Conservation (phyloP, 257 asterid genomes). For the Anisodus acutangulus region DNA sequence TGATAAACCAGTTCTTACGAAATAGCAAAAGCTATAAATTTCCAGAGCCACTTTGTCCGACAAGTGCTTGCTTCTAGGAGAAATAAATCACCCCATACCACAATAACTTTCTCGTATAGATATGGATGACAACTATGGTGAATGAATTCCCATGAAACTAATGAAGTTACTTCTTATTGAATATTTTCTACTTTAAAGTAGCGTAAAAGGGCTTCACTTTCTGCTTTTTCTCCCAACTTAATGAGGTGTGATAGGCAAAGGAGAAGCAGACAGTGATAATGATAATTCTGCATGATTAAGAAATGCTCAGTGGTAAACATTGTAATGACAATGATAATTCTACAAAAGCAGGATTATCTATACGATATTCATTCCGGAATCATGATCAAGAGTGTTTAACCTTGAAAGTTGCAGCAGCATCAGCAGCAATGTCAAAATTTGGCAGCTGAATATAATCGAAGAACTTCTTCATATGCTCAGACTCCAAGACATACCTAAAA, state of each 20-base stretch:
- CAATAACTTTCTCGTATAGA: background rate
- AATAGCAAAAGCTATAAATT: background rate
- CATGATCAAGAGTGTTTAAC: slow-evolving; percentile 38
- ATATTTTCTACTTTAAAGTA: background rate
- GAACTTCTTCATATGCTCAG: slow-evolving; percentile 73
- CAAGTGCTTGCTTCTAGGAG: background rate
- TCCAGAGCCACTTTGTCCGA: background rate
- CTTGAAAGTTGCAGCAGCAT: slow-evolving; percentile 83
- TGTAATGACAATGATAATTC: background rate
- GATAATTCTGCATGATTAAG: background rate
- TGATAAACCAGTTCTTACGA: background rate
- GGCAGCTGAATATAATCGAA: slow-evolving; percentile 71
- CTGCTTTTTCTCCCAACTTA: background rate
- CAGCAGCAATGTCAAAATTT: slow-evolving; percentile 70
- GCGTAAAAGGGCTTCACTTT: background rate
- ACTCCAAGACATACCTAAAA: slow-evolving; percentile 67
- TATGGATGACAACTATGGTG: background rate
- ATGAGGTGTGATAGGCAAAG: background rate
- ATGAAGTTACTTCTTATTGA: slow-evolving; percentile 7
- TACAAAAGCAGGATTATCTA: background rate
- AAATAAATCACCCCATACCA: slow-evolving; percentile 16
- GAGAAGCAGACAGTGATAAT: slow-evolving; percentile 4
- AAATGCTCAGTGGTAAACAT: background rate
- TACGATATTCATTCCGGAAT: slow-evolving; percentile 19
- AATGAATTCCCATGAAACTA: background rate